Conservation (phyloP, 768 basidiomycete species). For the Bullera alba region DNA sequence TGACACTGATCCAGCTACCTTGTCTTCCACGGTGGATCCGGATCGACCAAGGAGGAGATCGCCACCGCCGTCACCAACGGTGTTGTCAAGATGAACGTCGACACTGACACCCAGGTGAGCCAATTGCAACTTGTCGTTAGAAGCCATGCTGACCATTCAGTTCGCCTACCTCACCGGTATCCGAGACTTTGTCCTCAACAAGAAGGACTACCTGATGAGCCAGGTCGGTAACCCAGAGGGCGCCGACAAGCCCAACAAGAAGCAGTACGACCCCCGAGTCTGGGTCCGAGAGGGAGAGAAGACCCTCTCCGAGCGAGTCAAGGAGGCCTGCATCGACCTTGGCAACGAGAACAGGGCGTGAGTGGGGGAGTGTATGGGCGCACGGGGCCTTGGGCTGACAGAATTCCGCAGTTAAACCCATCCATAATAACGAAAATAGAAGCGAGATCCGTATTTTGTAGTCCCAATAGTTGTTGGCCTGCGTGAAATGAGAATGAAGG, state of each 20-base stretch:
- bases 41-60: conserved; percentile 94
- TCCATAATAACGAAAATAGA: no score
- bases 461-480: no score
- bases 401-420: no score
- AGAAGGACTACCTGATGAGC: conserved; percentile 75
- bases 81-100: conserved; percentile 99
- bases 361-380: no score
- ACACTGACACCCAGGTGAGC: conserved; percentile 54
- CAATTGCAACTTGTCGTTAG: neutral
- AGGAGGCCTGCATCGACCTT: conserved; percentile 86
- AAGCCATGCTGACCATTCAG: conserved; percentile 14
- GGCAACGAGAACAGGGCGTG: conserved; percentile 50
- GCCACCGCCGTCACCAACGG: conserved; percentile 80
- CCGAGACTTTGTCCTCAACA: conserved; percentile 77
- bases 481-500: no score
- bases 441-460: no score
- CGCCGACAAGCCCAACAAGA: conserved; percentile 98
- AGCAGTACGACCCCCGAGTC: conserved; percentile 88
- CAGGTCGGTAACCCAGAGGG: conserved; percentile 99
- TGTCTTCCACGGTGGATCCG: conserved; percentile 99
- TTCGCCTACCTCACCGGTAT: conserved; percentile 81
- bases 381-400: no score
- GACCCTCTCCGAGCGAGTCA: conserved; percentile 77
- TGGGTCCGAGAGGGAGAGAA: conserved; percentile 99
- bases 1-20: conserved; percentile 62